Conservation (phyloP, 108 stramenopile species). For the Schizochytrium sp. region DNA sequence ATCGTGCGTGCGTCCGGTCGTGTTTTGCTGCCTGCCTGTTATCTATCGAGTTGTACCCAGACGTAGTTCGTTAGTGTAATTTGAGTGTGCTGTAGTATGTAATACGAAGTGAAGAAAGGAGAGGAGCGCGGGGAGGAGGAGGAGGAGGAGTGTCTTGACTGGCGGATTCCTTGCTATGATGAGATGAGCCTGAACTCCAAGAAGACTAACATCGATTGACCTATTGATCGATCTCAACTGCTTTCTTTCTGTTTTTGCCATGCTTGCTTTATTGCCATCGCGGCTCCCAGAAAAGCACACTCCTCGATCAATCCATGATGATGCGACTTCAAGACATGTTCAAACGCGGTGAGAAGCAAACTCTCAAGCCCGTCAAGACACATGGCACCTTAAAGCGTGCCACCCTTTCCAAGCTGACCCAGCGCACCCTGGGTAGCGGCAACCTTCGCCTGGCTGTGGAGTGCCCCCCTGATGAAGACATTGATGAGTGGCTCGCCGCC, state of each 20-base stretch:
- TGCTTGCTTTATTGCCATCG: neutral
- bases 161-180: no score
- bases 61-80: no score
- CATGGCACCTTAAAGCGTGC: slow-evolving; percentile 40
- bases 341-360: slow-evolving; percentile 59
- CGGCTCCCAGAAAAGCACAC: neutral
- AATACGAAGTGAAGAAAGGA: no score
- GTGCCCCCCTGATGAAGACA: slow-evolving; percentile 39
- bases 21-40: no score
- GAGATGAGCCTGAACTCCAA: neutral
- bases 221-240: neutral
- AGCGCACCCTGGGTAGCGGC: slow-evolving; percentile 57
- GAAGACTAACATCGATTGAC: neutral
- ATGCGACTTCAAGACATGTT: slow-evolving; percentile 9
- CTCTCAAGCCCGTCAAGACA: slow-evolving; percentile 53
- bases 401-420: slow-evolving; percentile 41
- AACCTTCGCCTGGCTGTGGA: slow-evolving; percentile 62
- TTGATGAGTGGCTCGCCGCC: slow-evolving; percentile 62
- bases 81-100: no score
- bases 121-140: no score
- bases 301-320: neutral
- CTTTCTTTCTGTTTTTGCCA: neutral
- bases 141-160: no score
- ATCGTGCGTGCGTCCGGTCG: no score
- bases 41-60: no score